These are phyloP conservation scores for Pelargonium exstipulatum DNA, from an alignment of 441 rosid genomes.

Conservation along the genomic window DNA sequence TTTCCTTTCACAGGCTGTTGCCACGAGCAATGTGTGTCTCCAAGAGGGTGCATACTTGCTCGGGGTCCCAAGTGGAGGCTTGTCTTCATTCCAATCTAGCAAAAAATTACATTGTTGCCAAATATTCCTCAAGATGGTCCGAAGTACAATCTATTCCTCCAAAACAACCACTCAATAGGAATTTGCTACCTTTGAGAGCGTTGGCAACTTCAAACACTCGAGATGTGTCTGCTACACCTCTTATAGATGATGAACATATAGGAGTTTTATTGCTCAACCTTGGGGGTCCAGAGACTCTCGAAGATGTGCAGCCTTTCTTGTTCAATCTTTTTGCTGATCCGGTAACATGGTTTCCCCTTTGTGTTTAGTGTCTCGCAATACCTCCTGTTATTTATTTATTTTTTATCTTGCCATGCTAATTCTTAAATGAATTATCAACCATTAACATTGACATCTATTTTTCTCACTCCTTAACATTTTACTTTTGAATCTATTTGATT, in stretches of 20 bases:
- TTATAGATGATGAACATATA: slow-evolving; percentile 48
- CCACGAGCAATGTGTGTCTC: slow-evolving; percentile 37
- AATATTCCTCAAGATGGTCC: slow-evolving; percentile 31
- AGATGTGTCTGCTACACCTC: slow-evolving; percentile 31
- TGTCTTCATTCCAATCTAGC: slow-evolving; percentile 24
- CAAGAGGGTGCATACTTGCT: slow-evolving; percentile 30
- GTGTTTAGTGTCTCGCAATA: neutral
- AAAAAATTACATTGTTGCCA: slow-evolving; percentile 22
- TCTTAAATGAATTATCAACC: neutral
- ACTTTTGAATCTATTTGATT: neutral
- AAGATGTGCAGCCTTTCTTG: slow-evolving; percentile 93
- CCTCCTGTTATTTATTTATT: neutral
- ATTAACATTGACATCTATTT: neutral
- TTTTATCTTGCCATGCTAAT: neutral
- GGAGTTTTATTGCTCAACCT: slow-evolving; percentile 90
- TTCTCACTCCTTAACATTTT: slow-evolving; percentile 9
- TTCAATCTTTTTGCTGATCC: slow-evolving; percentile 98
- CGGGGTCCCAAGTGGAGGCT: slow-evolving; percentile 32
- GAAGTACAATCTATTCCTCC: slow-evolving; percentile 23
- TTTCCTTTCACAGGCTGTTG: slow-evolving; percentile 31
- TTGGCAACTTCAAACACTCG: slow-evolving; percentile 50
- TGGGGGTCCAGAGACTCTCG: slow-evolving; percentile 97
- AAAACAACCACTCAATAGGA: slow-evolving; percentile 29
- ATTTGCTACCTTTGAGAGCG: slow-evolving; percentile 41
- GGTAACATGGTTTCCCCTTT: slow-evolving; percentile 30